Evolutionary conservation across 176 grass and related monocot genomes (phyloP).

Genomic region (Coix lacrymajobi): DNA sequence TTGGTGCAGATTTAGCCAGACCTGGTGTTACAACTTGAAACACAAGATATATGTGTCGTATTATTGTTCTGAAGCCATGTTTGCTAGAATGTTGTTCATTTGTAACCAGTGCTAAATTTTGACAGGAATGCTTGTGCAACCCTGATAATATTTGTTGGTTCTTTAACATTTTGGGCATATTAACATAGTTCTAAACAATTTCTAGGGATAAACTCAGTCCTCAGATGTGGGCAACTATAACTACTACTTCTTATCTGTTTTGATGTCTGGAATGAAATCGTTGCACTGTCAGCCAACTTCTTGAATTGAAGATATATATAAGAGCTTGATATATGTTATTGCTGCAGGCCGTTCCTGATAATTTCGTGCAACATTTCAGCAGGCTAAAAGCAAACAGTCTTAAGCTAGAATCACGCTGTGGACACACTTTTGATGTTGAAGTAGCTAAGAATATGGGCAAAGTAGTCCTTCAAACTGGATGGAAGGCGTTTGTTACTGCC

Average conservation of each 20-base stretch:
- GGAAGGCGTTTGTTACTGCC: conserved; percentile 22
- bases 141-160: background rate
- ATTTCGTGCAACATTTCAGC: background rate
- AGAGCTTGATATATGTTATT: background rate
- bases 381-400: background rate
- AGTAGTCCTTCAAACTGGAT: conserved; percentile 34
- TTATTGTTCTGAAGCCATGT: background rate
- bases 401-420: background rate
- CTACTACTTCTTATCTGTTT: background rate
- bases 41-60: too few species aligned
- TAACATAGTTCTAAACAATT: background rate
- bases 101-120: background rate
- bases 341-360: background rate
- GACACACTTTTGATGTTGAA: background rate
- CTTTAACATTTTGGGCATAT: background rate
- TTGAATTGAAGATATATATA: background rate
- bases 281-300: too few species aligned
- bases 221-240: background rate
- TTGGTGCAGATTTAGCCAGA: too few species aligned
- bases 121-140: background rate
- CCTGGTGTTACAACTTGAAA: too few species aligned
- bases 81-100: background rate
- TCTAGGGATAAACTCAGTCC: background rate
- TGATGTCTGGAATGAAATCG: background rate
- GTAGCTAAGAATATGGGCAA: background rate